These are phyloP conservation scores for Amanita phalloides DNA, from an alignment of 768 basidiomycete species.

Conservation along the genomic window DNA sequence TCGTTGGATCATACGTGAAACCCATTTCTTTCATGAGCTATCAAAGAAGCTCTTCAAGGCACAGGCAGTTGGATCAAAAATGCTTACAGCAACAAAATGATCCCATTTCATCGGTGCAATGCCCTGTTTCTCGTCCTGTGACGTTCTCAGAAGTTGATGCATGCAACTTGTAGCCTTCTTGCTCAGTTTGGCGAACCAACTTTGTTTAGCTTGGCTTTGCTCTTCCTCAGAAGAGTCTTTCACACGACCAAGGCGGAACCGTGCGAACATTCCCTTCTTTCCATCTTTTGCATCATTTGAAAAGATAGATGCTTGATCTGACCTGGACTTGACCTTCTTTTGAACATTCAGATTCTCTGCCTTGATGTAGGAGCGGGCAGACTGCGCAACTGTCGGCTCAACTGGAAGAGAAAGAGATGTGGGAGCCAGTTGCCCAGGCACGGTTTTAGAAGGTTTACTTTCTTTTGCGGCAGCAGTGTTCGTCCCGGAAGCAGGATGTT, in stretches of 20 bases:
- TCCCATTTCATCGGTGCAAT: conserved; percentile 68
- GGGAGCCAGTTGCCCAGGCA: conserved; percentile 17
- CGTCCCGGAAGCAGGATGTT: conserved; percentile 10
- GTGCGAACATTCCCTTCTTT: conserved; percentile 38
- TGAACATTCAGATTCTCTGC: conserved; percentile 30
- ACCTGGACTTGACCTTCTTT: conserved; percentile 69
- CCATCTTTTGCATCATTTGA: conserved; percentile 30
- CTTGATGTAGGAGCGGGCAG: conserved; percentile 60
- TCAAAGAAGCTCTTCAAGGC: neutral
- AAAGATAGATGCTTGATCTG: conserved; percentile 44
- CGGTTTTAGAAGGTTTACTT: conserved; percentile 8
- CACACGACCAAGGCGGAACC: conserved; percentile 22
- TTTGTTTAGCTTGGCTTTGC: conserved; percentile 33
- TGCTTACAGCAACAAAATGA: conserved; percentile 54
- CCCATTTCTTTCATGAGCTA: conserved; percentile 76
- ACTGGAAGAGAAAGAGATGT: conserved; percentile 27
- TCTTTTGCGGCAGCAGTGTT: conserved; percentile 13
- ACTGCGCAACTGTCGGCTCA: conserved; percentile 48
- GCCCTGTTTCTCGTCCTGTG: conserved; percentile 45
- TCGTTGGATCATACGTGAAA: conserved; percentile 61
- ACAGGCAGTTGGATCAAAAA: neutral
- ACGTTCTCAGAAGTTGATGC: conserved; percentile 53
- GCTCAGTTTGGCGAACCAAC: conserved; percentile 45
- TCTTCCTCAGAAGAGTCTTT: conserved; percentile 26
- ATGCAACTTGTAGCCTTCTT: conserved; percentile 50